Evolutionary conservation across 75 land plant species (phyloP), one percentile per base, ranked within the genome.

Genomic region (Ceratopteris richardii): DNA sequence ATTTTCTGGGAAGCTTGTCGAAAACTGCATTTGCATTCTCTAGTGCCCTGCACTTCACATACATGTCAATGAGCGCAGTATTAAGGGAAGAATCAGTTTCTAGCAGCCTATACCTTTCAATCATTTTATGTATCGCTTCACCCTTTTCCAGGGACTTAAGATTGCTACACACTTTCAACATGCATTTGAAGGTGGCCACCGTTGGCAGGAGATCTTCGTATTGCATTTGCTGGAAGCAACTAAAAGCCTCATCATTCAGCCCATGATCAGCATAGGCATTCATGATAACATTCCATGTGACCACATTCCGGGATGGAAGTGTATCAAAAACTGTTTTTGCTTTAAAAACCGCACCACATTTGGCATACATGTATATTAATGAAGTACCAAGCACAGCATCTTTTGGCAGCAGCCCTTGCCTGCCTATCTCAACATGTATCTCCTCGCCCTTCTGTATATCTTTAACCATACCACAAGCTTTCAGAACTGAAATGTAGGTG

Each of bases 241-340:
- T 36, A 18, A 71, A 16, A 24, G 81, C 81, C 20, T 67, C 63
- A 29, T 42, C 44, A 21, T 28, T 31, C 28, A 47, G 47, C 5
- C 82, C 82, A 30, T 57, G 31, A 33, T 68, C 59, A 16, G 66
- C 36, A 51, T 67, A 65, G 11, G 62, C 77, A 3, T 58, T 30
- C n/a, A 78, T 64, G 59, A 78, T 51, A 2, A 68, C 64, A 44
- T 54, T 78, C 63, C 72, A 78, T 21, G 78, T 54, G 14, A 68
- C 57, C 5, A 61, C 73, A 58, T 74, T 62, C 26, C 56, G 64
- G 0, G 29, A 29, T n/a, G 25, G 21, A 26, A 67, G 74, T 22
- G 41, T n/a, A 31, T 72, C 63, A 66, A 77, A 72, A 28, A 67
- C 72, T 29, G 18, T 5, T 16, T 76, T 66, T 33, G 77, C 76